These are phyloP conservation scores for Lepidium campestre DNA, from an alignment of 441 rosid genomes.

Conservation along the genomic window DNA sequence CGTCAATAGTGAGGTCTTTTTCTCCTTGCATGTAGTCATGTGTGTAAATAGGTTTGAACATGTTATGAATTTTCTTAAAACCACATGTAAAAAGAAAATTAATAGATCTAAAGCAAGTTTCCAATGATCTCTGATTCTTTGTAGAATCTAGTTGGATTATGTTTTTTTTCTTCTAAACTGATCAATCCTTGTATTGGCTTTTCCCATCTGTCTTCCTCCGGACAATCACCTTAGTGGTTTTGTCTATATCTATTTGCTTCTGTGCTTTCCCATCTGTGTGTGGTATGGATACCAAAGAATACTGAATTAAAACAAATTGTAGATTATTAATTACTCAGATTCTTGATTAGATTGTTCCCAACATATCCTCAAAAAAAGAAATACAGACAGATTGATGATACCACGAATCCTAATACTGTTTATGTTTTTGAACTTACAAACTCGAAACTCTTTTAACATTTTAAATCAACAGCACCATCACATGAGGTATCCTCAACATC, in stretches of 20 bases:
- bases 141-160: no score
- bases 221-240: neutral
- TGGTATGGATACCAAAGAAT: neutral
- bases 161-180: neutral
- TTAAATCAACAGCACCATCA: conserved; percentile 2
- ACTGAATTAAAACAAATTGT: neutral
- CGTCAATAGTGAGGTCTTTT: neutral
- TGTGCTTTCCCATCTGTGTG: neutral
- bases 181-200: neutral
- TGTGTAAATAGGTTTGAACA: conserved; percentile 7
- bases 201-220: neutral
- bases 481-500: conserved; percentile 8
- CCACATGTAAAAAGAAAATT: conserved; percentile 1
- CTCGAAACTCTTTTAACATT: neutral
- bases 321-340: neutral
- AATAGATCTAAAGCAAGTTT: neutral
- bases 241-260: neutral
- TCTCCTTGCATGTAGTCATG: neutral
- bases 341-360: neutral
- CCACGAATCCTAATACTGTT: neutral
- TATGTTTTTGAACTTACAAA: neutral
- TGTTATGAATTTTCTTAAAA: neutral
- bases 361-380: neutral
- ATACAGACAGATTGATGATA: neutral
- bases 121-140: neutral